These are phyloP conservation scores for Panicum hallii DNA, from an alignment of 202 grass and related monocot species.

Conservation along the genomic window DNA sequence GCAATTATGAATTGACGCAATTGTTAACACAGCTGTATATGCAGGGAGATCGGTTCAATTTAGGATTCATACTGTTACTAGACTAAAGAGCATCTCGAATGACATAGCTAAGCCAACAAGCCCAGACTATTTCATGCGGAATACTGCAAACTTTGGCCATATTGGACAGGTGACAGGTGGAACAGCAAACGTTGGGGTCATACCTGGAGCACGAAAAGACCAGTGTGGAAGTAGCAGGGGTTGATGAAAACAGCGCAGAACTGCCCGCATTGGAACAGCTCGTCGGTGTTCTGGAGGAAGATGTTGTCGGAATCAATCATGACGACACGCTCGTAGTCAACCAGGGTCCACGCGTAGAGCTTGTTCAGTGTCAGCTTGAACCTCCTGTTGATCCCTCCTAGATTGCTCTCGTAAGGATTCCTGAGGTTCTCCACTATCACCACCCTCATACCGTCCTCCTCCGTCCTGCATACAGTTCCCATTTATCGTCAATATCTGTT, in stretches of 20 bases:
- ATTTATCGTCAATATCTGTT: slow-evolving; percentile 3
- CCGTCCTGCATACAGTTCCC: slow-evolving; percentile 53
- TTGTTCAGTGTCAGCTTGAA: slow-evolving; percentile 98
- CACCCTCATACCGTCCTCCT: slow-evolving; percentile 92
- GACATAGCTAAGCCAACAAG: background rate
- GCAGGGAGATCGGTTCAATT: background rate
- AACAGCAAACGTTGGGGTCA: background rate
- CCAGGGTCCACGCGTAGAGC: slow-evolving; percentile 92
- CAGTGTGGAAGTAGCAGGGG: slow-evolving; percentile 96
- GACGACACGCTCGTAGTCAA: slow-evolving; percentile 86
- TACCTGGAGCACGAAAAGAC: slow-evolving; percentile 98
- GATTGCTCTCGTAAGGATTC: slow-evolving; percentile 86
- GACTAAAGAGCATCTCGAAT: background rate
- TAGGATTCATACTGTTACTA: background rate
- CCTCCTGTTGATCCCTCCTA: slow-evolving; percentile 76
- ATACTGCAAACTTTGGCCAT: background rate
- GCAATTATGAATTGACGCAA: background rate
- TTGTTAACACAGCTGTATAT: slow-evolving; percentile 13
- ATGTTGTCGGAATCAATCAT: slow-evolving; percentile 99
- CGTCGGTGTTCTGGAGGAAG: slow-evolving; percentile 89
- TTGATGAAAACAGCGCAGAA: slow-evolving; percentile 99
- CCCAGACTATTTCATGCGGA: slow-evolving; percentile 25
- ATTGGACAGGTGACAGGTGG: background rate
- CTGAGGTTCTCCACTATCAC: slow-evolving; percentile 83
- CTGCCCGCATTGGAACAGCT: slow-evolving; percentile 95